These are phyloP conservation scores for Macrophomina phaseolina DNA, from an alignment of 2,329 filamentous ascomycete species.

Conservation along the genomic window DNA sequence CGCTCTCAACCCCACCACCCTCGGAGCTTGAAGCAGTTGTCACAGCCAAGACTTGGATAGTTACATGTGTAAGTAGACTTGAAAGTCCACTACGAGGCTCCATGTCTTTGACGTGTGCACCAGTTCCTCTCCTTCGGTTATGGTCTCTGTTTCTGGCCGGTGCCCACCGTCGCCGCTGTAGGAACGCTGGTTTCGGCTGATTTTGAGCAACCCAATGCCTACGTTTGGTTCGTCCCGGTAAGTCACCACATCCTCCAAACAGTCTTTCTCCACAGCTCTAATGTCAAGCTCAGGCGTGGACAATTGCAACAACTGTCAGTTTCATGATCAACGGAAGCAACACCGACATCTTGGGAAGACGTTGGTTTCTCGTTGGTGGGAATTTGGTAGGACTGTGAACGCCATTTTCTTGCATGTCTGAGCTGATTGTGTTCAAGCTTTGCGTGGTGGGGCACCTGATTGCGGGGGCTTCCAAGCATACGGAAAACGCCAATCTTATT, in stretches of 20 bases:
- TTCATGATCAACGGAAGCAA: conserved; percentile 45
- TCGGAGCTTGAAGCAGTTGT: conserved; percentile 14
- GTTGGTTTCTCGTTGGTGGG: conserved; percentile 54
- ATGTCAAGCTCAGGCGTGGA: conserved; percentile 28
- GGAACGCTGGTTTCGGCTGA: conserved; percentile 26
- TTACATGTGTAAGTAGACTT: neutral
- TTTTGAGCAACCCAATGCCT: conserved; percentile 12
- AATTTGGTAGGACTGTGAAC: conserved; percentile 45
- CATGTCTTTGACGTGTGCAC: too few species aligned
- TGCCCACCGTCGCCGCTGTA: conserved; percentile 37
- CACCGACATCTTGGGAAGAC: conserved; percentile 55
- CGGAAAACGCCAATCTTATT: conserved; percentile 47
- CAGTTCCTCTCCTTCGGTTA: conserved; percentile 37
- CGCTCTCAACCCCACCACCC: neutral
- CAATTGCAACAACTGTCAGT: conserved; percentile 32
- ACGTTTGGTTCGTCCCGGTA: conserved; percentile 34
- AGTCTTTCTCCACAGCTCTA: neutral
- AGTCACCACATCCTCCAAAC: neutral
- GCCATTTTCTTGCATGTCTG: neutral
- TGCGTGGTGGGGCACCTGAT: conserved; percentile 29
- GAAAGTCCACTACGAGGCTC: neutral
- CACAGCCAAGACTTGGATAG: conserved; percentile 20
- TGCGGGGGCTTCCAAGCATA: conserved; percentile 29
- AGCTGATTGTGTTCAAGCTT: neutral
- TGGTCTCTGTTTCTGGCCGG: conserved; percentile 39